Evolutionary conservation across 495 filamentous ascomycete genomes (phyloP).

Genomic region (Extremus antarcticus): DNA sequence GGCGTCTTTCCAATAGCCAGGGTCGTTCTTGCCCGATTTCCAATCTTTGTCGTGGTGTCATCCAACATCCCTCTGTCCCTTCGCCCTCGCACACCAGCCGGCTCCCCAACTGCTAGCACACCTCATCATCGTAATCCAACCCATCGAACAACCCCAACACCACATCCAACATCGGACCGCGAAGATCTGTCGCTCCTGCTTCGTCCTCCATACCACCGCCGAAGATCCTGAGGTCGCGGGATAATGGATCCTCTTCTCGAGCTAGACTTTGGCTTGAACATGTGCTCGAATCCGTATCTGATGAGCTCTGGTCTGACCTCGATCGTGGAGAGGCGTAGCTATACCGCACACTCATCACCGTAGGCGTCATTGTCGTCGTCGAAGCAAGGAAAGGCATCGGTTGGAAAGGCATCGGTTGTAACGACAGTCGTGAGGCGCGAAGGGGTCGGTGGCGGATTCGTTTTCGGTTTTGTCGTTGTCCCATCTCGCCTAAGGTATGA

Average conservation of each 20-base stretch:
- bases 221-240: neutral
- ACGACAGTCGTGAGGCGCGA: slow-evolving; percentile 12
- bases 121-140: slow-evolving; percentile 27
- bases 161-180: slow-evolving; percentile 30
- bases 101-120: slow-evolving; percentile 11
- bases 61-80: neutral
- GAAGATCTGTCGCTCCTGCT: slow-evolving; percentile 2
- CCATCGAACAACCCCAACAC: slow-evolving; percentile 30
- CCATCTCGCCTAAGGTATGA: slow-evolving; percentile 19
- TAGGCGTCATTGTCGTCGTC: neutral
- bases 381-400: slow-evolving; percentile 13
- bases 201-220: neutral
- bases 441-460: slow-evolving; percentile 28
- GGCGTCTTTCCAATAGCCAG: too few relatives aligned
- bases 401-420: slow-evolving; percentile 18
- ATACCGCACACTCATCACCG: slow-evolving; percentile 9
- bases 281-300: too few relatives aligned
- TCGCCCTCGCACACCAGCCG: neutral
- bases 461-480: slow-evolving; percentile 27
- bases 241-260: neutral
- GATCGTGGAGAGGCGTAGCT: slow-evolving; percentile 1
- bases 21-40: too few relatives aligned
- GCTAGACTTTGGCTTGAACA: neutral
- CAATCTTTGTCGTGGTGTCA: neutral
- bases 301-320: too few relatives aligned